A percentile compares a stretch with the other conserved stretches of the same genome.
Conservation (phyloP, 2,329 filamentous ascomycete genomes). For the Diaporthe sp. region DNA sequence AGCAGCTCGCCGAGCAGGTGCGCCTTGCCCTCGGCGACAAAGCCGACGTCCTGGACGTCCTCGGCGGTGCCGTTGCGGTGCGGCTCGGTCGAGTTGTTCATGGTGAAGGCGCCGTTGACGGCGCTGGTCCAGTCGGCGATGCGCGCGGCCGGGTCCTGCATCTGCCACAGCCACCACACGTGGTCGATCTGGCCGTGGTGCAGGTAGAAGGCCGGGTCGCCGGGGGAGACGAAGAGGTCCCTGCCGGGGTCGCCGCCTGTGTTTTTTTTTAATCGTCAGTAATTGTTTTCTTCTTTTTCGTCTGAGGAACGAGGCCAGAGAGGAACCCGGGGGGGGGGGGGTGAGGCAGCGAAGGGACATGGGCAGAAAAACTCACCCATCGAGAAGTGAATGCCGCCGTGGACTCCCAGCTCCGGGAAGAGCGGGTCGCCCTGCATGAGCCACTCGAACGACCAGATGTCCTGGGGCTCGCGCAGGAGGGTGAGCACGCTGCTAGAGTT, state of each 20-base stretch:
- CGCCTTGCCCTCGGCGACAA: constrained; percentile 26
- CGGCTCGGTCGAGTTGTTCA: constrained; percentile 45
- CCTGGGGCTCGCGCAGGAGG: constrained; percentile 30
- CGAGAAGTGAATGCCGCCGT: constrained; percentile 53
- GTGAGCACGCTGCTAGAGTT: constrained; percentile 16
- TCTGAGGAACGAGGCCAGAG: background rate
- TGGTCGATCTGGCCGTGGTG: constrained; percentile 52
- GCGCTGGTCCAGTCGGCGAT: constrained; percentile 30
- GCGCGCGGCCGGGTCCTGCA: constrained; percentile 50
- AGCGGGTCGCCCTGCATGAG: constrained; percentile 46
- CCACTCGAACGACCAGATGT: constrained; percentile 53
- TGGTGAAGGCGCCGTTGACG: constrained; percentile 44
- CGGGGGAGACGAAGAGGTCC: constrained; percentile 50
- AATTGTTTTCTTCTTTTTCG: too few relatives aligned
- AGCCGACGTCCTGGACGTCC: constrained; percentile 35
- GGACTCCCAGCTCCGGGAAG: constrained; percentile 45
- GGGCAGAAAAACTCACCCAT: background rate
- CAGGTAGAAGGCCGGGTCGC: constrained; percentile 53
- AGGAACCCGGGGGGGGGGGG: background rate
- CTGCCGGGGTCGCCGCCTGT: constrained; percentile 24
- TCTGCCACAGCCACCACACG: constrained; percentile 55
- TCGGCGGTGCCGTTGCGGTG: constrained; percentile 18
- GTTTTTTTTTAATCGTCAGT: background rate
- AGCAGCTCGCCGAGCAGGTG: constrained; percentile 37
- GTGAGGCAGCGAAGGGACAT: too few relatives aligned